Evolutionary conservation across 1,139 yeast species (phyloP).

Genomic region (Schizosaccharomyces versatilis): DNA sequence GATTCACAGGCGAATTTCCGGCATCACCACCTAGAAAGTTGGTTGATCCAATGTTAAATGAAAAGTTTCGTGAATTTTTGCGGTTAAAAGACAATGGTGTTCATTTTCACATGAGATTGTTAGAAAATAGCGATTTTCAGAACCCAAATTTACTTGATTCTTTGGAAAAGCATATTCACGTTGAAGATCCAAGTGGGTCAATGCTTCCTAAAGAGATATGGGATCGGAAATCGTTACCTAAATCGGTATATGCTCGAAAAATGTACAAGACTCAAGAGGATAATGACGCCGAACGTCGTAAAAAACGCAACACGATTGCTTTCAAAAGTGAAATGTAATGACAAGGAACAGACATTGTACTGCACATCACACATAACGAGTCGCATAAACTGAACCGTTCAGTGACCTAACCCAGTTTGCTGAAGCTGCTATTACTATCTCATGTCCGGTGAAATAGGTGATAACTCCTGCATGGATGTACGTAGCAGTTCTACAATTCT

Average conservation of each 20-base stretch:
- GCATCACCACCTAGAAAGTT: neutral
- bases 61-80: neutral
- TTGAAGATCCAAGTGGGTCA: neutral
- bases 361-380: no score
- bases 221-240: neutral
- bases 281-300: neutral
- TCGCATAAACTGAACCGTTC: no score
- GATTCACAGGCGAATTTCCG: neutral
- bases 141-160: neutral
- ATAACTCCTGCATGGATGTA: conserved; percentile 20
- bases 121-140: neutral
- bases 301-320: neutral
- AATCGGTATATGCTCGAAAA: neutral
- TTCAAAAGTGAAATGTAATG: neutral
- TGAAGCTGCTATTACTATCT: no score
- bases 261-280: neutral
- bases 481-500: conserved; percentile 57
- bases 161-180: neutral
- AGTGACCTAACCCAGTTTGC: no score
- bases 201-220: neutral
- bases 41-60: neutral
- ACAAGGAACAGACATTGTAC: no score
- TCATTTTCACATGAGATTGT: neutral
- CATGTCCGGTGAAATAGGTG: neutral
- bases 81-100: neutral